Evolutionary conservation across 441 rosid species (phyloP), one percentile per base, ranked within the genome.

Genomic region (Gossypium davidsonii): DNA sequence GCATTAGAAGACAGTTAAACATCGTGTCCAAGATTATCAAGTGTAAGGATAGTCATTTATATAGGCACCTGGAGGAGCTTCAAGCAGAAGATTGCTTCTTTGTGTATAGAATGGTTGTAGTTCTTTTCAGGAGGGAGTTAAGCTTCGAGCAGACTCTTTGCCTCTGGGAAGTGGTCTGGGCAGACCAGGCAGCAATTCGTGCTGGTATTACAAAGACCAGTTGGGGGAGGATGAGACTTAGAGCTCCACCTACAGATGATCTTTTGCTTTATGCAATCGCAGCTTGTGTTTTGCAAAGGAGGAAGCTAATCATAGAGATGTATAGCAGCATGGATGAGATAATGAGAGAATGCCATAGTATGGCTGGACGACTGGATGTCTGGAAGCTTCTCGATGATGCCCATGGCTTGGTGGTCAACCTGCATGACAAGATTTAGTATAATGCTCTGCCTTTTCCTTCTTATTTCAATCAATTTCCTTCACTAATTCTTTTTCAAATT

Each of bases 101-200:
- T 65, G 97, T 93, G 20, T 93, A 93, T 77, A 85, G 97, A 71
- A 93, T 93, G 98, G 97, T 93, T 76, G 98, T 93, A 73, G 98
- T 93, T 46, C 81, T 91, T 31, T 93, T 93, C 79, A 82, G 97
- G 79, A 83, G 98, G 83, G 98, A 93, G 72, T 80, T 93, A 28
- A 87, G 79, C 26, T 86, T 91, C 4, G 96, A 90, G 80, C 93
- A 93, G 79, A 93, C 98, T 1, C 81, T 86, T 31, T 86, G 96
- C 76, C 91, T 93, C 2, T 93, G 98, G 98, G 98, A 93, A 81
- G 98, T 91, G 52, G 87, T 91, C 86, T 93, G 98, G 98, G 97
- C 98, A 1, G 98, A 93, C 70, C 98, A 93, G 79, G 96, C 93
- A 0, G 98, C 97, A 0, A 86, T 91, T 69, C 82, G 91, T 52